A percentile compares a stretch with the other conserved stretches of the same genome.
These are phyloP conservation scores for baker's yeast (Saccharomyces cerevisiae) DNA, from an alignment of 805 yeast species.

Conservation along the genomic window DNA sequence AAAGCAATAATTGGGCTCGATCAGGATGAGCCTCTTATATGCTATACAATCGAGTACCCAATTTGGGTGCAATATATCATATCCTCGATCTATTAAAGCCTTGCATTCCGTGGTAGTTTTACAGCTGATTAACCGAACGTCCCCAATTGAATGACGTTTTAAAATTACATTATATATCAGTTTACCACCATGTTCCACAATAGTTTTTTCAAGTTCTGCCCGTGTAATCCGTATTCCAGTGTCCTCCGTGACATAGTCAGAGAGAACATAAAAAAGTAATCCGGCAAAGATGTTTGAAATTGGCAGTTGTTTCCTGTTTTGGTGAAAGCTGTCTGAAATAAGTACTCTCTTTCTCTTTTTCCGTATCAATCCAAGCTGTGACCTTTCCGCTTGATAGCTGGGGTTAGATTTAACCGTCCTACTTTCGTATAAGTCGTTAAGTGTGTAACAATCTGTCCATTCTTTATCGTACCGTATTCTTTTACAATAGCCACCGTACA, in stretches of 20 bases:
- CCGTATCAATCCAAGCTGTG: neutral
- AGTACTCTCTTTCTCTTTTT: neutral
- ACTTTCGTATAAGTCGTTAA: conserved; percentile 38
- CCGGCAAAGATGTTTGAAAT: conserved; percentile 36
- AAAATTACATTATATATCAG: conserved; percentile 32
- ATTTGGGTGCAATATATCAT: conserved; percentile 53
- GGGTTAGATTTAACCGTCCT: neutral
- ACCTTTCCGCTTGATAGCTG: neutral
- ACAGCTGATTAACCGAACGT: conserved; percentile 32
- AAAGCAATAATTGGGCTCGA: conserved; percentile 57
- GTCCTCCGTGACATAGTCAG: conserved; percentile 36
- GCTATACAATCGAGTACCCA: conserved; percentile 63
- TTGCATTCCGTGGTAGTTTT: conserved; percentile 34
- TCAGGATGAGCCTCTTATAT: conserved; percentile 32
- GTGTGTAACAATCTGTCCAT: conserved; percentile 45
- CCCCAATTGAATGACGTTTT: conserved; percentile 7
- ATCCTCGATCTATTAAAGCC: conserved; percentile 37
- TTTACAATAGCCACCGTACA: conserved; percentile 70
- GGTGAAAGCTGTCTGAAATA: neutral
- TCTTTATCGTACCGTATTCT: conserved; percentile 61
- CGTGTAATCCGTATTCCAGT: conserved; percentile 23
- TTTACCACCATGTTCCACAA: conserved; percentile 45
- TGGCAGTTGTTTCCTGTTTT: conserved; percentile 2
- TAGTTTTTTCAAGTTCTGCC: conserved; percentile 32
- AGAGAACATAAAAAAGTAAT: conserved; percentile 42